Conservation (phyloP, 2,329 filamentous ascomycete species). For the Phoma sp. region DNA sequence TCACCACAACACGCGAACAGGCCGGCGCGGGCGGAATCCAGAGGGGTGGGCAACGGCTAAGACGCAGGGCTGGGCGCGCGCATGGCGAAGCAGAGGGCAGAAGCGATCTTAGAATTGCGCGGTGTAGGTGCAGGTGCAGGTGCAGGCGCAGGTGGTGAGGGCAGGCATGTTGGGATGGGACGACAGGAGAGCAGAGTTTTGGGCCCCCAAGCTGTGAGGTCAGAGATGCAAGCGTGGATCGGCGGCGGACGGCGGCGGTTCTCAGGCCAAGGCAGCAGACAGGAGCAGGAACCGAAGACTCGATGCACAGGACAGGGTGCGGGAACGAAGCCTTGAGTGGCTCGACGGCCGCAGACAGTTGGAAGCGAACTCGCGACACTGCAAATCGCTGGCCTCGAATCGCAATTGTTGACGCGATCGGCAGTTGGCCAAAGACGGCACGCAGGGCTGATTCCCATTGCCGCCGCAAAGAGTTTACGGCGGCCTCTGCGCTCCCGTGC, state of each 20-base stretch:
- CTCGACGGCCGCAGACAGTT: conserved; percentile 1
- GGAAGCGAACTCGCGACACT: conserved; percentile 4
- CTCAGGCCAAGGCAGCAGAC: conserved; percentile 12
- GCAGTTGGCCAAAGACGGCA: conserved; percentile 14
- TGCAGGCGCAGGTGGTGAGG: conserved; percentile 12
- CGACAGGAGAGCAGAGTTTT: conserved; percentile 20
- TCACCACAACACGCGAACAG: conserved; percentile 16
- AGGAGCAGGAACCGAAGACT: conserved; percentile 12
- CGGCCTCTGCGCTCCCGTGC: neutral
- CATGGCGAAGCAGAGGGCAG: conserved; percentile 20
- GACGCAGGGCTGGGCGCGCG: conserved; percentile 11
- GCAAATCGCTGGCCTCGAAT: conserved; percentile 10
- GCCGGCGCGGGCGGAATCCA: conserved; percentile 12
- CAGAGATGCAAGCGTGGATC: conserved; percentile 8
- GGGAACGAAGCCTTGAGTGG: conserved; percentile 6
- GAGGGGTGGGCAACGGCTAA: conserved; percentile 13
- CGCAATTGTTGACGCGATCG: conserved; percentile 14
- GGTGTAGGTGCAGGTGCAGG: neutral
- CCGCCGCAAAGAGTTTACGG: conserved; percentile 8
- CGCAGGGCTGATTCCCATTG: conserved; percentile 1
- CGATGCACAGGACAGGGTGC: conserved; percentile 7
- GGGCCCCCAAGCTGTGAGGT: conserved; percentile 12
- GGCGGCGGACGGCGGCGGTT: conserved; percentile 9
- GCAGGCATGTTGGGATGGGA: conserved; percentile 12
- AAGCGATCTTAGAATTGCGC: conserved; percentile 7